Percentiles rank a stretch among this genome's conserved stretches.
Evolutionary conservation across 306 rosid species (phyloP).

Genomic region (Quercus parvula): DNA sequence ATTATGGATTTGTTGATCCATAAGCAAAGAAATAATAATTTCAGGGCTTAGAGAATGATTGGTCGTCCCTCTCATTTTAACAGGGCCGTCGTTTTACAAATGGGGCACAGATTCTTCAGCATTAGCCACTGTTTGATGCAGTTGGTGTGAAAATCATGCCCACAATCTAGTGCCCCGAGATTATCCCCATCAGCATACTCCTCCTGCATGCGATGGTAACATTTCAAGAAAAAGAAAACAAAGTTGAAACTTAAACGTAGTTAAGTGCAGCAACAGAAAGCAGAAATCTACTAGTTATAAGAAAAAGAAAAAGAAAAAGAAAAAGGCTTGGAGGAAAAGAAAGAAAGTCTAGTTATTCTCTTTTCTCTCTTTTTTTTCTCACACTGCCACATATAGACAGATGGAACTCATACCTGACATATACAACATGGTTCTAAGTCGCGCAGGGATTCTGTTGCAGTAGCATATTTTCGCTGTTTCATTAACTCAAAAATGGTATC

Average conservation of each 20-base stretch:
- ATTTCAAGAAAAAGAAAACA: slow-evolving; percentile 6
- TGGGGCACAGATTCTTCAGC: slow-evolving; percentile 88
- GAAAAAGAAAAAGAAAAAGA: background rate
- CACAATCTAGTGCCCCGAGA: slow-evolving; percentile 78
- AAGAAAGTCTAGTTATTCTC: too few relatives aligned
- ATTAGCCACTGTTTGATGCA: slow-evolving; percentile 85
- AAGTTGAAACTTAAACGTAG: background rate
- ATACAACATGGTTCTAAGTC: slow-evolving; percentile 81
- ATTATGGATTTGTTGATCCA: slow-evolving; percentile 13
- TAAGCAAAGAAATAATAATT: slow-evolving; percentile 21
- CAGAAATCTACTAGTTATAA: background rate
- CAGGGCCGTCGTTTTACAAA: slow-evolving; percentile 81
- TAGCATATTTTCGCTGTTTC: slow-evolving; percentile 42
- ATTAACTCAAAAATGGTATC: slow-evolving; percentile 49
- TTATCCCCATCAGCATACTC: slow-evolving; percentile 56
- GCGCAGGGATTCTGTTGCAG: slow-evolving; percentile 29
- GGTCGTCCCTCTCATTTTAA: slow-evolving; percentile 39
- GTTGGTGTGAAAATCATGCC: slow-evolving; percentile 73
- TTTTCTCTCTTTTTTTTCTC: background rate
- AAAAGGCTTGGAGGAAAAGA: too few relatives aligned
- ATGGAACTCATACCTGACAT: slow-evolving; percentile 58
- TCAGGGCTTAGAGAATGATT: slow-evolving; percentile 12
- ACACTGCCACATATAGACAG: background rate
- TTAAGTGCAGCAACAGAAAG: slow-evolving; percentile 2
- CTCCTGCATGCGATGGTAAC: slow-evolving; percentile 67